Evolutionary conservation across 768 basidiomycete genomes (phyloP).

Genomic region (Collybia mongolica): DNA sequence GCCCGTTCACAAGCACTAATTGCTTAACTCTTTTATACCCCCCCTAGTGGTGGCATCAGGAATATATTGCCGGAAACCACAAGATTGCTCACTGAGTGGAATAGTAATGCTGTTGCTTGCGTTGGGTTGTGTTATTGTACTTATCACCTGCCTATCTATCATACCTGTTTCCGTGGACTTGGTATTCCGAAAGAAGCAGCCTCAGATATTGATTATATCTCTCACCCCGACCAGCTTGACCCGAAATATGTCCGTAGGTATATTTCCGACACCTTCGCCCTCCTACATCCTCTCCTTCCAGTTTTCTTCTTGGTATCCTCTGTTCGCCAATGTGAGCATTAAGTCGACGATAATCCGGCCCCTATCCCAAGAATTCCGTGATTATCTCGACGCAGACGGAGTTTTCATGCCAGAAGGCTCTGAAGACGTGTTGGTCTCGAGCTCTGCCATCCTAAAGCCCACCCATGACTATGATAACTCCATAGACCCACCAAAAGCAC

Average conservation of each 20-base stretch:
- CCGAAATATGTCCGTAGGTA: conserved; percentile 2
- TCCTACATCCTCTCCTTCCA: conserved; percentile 70
- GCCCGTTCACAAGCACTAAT: not conserved
- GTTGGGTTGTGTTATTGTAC: no score
- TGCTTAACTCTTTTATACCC: not conserved
- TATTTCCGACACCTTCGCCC: conserved; percentile 52
- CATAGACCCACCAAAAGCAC: conserved; percentile 51
- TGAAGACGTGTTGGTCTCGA: conserved; percentile 62
- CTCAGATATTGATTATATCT: not conserved
- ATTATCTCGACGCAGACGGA: conserved; percentile 83
- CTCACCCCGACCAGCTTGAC: not conserved
- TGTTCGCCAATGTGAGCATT: conserved; percentile 60
- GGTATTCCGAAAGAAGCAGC: not conserved
- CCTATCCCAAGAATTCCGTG: conserved; percentile 57
- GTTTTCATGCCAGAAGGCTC: conserved; percentile 81
- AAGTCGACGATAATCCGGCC: conserved; percentile 77
- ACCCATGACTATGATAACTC: conserved; percentile 5
- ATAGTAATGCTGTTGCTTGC: not conserved
- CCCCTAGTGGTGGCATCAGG: conserved; percentile 46
- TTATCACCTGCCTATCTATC: not conserved
- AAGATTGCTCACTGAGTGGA: conserved; percentile 33
- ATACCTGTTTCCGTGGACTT: not conserved
- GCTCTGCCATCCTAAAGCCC: not conserved
- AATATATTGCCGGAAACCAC: conserved; percentile 37
- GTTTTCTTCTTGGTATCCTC: conserved; percentile 84